These are phyloP conservation scores for Parmales sp. DNA, from an alignment of 108 stramenopile genomes.

Conservation along the genomic window DNA sequence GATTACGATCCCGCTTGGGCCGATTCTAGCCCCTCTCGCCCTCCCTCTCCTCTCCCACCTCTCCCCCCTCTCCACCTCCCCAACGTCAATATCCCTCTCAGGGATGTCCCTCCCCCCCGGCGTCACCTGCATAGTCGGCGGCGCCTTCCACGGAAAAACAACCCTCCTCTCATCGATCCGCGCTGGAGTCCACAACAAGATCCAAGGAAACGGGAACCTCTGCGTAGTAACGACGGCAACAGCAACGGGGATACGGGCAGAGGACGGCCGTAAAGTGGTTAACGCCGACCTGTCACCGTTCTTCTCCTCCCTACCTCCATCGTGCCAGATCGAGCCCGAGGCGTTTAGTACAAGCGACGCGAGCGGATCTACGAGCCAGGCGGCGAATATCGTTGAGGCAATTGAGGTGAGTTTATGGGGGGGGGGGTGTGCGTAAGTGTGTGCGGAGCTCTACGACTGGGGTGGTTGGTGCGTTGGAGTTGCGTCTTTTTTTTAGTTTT, in stretches of 20 bases:
- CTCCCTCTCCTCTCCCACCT: neutral
- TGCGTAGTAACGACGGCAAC: conserved; percentile 66
- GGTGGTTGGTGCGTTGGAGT: too few species aligned
- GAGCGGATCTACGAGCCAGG: conserved; percentile 81
- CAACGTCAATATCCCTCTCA: conserved; percentile 31
- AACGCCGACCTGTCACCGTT: conserved; percentile 78
- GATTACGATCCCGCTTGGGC: too few species aligned
- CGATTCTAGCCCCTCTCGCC: too few species aligned
- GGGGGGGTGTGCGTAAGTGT: too few species aligned
- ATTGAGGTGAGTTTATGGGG: conserved; percentile 70
- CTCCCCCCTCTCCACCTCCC: neutral
- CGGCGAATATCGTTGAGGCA: conserved; percentile 80
- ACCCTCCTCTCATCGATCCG: conserved; percentile 69
- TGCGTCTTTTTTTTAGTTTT: too few species aligned
- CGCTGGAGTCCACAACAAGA: conserved; percentile 77
- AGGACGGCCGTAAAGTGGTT: conserved; percentile 86
- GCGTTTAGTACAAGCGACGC: conserved; percentile 55
- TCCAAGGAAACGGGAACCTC: conserved; percentile 80
- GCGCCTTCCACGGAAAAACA: conserved; percentile 95
- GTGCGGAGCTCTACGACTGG: too few species aligned
- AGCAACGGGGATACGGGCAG: conserved; percentile 66
- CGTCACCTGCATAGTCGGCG: conserved; percentile 84
- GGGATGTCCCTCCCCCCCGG: conserved; percentile 75
- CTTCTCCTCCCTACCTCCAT: conserved; percentile 72
- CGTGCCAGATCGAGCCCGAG: conserved; percentile 10